A percentile compares a stretch with the other conserved stretches of the same genome.
phyloP scores from a whole-genome alignment of 495 filamentous ascomycete genomes.

The Geoglossum glabrum region DNA sequence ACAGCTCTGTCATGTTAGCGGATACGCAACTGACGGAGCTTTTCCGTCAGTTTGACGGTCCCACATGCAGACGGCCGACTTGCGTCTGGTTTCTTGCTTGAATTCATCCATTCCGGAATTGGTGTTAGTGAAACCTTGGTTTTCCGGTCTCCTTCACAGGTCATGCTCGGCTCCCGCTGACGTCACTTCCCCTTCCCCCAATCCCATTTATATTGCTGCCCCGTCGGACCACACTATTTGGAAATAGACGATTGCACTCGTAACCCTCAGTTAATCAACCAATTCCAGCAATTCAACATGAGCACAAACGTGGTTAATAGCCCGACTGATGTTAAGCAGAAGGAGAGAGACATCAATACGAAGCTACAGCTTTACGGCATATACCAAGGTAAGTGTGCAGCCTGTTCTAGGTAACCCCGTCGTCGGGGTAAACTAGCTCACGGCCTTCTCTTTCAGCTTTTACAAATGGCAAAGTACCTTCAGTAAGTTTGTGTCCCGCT shows the following conservation, averaged over 20 bases:
- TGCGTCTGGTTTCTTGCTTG: too few species aligned
- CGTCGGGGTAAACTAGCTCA: not conserved
- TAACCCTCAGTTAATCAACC: too few species aligned
- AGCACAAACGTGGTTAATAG: conserved; percentile 34
- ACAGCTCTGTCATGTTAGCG: not conserved
- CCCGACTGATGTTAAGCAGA: conserved; percentile 40
- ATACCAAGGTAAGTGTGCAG: conserved; percentile 36
- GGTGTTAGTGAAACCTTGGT: too few species aligned
- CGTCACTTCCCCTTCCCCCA: not conserved
- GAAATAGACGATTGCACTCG: too few species aligned
- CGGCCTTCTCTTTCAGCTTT: conserved; percentile 35
- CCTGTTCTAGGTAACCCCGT: too few species aligned
- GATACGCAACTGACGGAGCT: not conserved
- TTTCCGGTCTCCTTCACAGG: too few species aligned
- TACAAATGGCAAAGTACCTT: conserved; percentile 74
- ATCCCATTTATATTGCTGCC: too few species aligned
- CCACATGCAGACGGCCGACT: not conserved
- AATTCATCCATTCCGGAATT: too few species aligned
- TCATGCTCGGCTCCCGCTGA: not conserved
- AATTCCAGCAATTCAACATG: conserved; percentile 18
- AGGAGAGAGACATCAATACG: conserved; percentile 58
- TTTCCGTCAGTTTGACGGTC: not conserved
- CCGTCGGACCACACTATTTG: too few species aligned
- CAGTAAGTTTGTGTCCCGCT: conserved; percentile 33
- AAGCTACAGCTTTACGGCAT: conserved; percentile 96